A percentile compares a stretch with the other conserved stretches of the same genome.
Conservation (phyloP, 2,329 filamentous ascomycete species). For the Sarocladium strictum region DNA sequence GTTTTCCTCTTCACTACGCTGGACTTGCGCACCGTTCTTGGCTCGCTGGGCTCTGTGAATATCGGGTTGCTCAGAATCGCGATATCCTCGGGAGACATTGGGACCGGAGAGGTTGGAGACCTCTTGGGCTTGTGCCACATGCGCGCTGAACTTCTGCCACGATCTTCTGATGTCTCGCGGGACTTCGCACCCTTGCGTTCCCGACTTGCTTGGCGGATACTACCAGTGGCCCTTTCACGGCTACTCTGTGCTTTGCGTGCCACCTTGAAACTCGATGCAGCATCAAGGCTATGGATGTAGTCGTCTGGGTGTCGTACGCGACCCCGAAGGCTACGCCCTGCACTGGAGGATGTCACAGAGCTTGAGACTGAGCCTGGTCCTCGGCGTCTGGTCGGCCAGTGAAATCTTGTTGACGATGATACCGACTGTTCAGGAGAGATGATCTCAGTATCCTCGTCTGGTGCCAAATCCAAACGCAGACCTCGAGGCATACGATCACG, state of each 20-base stretch:
- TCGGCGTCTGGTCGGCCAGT: conserved; percentile 46
- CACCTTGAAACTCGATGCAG: conserved; percentile 51
- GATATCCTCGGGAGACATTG: conserved; percentile 88
- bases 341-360: conserved; percentile 51
- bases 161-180: conserved; percentile 62
- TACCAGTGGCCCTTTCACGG: conserved; percentile 37
- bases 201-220: conserved; percentile 41
- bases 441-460: conserved; percentile 26
- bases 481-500: conserved; percentile 74
- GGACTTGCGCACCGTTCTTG: conserved; percentile 39
- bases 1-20: conserved; percentile 23
- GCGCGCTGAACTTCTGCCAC: conserved; percentile 59
- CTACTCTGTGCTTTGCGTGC: conserved; percentile 50
- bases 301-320: conserved; percentile 63
- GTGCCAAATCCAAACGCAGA: conserved; percentile 57
- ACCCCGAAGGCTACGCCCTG: conserved; percentile 40
- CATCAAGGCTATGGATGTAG: conserved; percentile 80
- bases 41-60: conserved; percentile 29
- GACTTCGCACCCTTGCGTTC: conserved; percentile 41
- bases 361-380: conserved; percentile 51
- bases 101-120: conserved; percentile 85
- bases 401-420: conserved; percentile 45
- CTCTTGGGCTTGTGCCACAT: conserved; percentile 71
- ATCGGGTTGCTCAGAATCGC: conserved; percentile 52
- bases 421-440: conserved; percentile 52